Conservation (phyloP, 2,329 filamentous ascomycete species). For the Stachybotrys chartarum region DNA sequence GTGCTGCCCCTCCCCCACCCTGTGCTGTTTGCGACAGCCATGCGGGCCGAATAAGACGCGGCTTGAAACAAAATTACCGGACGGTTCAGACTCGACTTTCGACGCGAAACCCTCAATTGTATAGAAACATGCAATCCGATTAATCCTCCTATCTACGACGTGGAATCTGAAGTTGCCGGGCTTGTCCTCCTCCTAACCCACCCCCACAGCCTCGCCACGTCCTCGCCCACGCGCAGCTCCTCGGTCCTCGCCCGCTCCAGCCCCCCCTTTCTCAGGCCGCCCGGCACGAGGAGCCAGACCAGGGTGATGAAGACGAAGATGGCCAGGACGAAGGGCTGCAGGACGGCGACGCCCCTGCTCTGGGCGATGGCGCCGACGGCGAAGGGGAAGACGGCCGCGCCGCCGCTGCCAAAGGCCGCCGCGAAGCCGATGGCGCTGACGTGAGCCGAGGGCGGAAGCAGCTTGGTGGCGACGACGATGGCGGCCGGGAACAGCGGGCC, state of each 20-base stretch:
- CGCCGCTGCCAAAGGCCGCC: slow-evolving; percentile 67
- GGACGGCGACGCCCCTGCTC: slow-evolving; percentile 44
- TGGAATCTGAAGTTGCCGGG: neutral
- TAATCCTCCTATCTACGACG: neutral
- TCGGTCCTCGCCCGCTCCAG: slow-evolving; percentile 31
- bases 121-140: neutral
- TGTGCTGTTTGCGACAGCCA: neutral
- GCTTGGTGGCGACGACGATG: slow-evolving; percentile 65
- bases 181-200: slow-evolving; percentile 6
- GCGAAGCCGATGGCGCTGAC: slow-evolving; percentile 77
- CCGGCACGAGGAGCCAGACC: slow-evolving; percentile 38
- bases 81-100: too few species aligned
- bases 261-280: slow-evolving; percentile 20
- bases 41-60: too few species aligned
- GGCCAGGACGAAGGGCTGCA: slow-evolving; percentile 49
- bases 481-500: slow-evolving; percentile 73
- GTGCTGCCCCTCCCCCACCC: neutral
- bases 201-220: slow-evolving; percentile 13
- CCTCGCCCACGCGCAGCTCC: slow-evolving; percentile 25
- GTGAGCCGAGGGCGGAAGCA: slow-evolving; percentile 66
- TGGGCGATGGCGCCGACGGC: slow-evolving; percentile 61
- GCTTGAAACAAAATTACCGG: too few species aligned
- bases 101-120: too few species aligned
- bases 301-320: slow-evolving; percentile 36
- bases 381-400: slow-evolving; percentile 61